These are phyloP conservation scores for Phytophthora nicotianae DNA, from an alignment of 352 stramenopile species.

Conservation along the genomic window DNA sequence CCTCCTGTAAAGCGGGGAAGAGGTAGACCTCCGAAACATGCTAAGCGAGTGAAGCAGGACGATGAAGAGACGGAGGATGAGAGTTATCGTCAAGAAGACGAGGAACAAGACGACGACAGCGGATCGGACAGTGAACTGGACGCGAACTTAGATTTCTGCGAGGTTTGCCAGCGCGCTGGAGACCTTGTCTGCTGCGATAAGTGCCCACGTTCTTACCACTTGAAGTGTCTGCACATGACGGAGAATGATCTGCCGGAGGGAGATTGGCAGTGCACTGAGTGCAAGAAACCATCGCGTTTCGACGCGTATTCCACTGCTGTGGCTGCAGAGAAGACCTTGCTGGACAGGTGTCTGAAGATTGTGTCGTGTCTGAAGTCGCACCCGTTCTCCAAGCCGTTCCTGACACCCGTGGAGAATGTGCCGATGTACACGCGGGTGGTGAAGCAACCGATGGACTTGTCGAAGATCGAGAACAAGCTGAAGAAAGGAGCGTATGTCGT, in stretches of 20 bases:
- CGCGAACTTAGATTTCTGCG: constrained; percentile 84
- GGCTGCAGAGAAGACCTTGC: constrained; percentile 52
- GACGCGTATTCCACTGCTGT: constrained; percentile 53
- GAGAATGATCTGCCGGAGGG: constrained; percentile 77
- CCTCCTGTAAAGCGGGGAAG: constrained; percentile 23
- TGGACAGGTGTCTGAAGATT: constrained; percentile 72
- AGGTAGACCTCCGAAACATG: constrained; percentile 24
- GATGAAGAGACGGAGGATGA: constrained; percentile 32
- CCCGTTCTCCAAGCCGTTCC: constrained; percentile 81
- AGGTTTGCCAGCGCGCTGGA: constrained; percentile 82
- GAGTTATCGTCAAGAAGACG: constrained; percentile 21
- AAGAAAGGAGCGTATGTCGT: constrained; percentile 60
- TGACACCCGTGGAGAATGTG: constrained; percentile 77
- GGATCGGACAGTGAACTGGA: constrained; percentile 71
- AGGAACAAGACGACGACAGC: constrained; percentile 27
- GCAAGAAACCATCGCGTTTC: constrained; percentile 75
- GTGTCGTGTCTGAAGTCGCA: constrained; percentile 73
- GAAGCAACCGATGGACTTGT: constrained; percentile 84
- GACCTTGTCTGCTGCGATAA: constrained; percentile 91
- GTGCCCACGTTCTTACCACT: constrained; percentile 93
- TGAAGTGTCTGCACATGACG: constrained; percentile 78
- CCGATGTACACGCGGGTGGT: constrained; percentile 77
- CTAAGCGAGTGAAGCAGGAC: constrained; percentile 17
- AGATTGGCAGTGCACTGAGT: constrained; percentile 85
- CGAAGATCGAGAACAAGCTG: constrained; percentile 73